Base-by-base conservation (phyloP, 768 basidiomycete species). In the Lactarius hatsudake region DNA sequence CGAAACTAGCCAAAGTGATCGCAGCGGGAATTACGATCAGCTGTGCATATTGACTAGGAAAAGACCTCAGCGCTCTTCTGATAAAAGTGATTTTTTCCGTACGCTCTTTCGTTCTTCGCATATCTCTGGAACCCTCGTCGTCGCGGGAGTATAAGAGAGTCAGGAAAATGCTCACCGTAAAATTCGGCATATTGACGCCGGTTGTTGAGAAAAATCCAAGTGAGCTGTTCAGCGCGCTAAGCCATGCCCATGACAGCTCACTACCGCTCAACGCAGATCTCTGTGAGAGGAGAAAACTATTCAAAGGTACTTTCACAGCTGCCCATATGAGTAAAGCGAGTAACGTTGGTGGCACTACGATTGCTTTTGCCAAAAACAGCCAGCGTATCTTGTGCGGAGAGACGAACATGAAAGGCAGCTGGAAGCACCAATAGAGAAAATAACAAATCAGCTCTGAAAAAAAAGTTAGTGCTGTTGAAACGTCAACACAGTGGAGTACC, bases 161-260 rank as follows among this genome's bases (percentile, higher is more conserved):
- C 5, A 6, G 23, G 57, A 7, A 48, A 23, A 20, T 23, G 67
- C 76, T 60, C 67, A 82, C 80, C 28, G 93, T 93, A 73, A 96
- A 93, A 76, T 96, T 93, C 2, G 93, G 88, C 66, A 93, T 92
- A 72, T 93, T 93, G 70, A 91, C 87, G 0, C 87, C 82, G 17
- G 90, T 77, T 8, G 88, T 90, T 3, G 87, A 78, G 75, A 88
- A 94, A 69, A 85, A 83, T 0, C 91, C 91, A 28, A 95, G 76
- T 2, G 88, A 88, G 61, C 88, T 86, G 73, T 93, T 95, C 65
- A 96, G 72, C 0, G 87, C 86, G 61, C 81, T 81, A 60, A 96
- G 77, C 90, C 90, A 94, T 2, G 84, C 89, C 89, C 91, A 93
- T 20, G 83, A 82, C 56, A 87, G 78, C 34, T 78, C 76, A 67